Base-by-base conservation (phyloP, 805 yeast genomes). In the Lachancea kluyveri region DNA sequence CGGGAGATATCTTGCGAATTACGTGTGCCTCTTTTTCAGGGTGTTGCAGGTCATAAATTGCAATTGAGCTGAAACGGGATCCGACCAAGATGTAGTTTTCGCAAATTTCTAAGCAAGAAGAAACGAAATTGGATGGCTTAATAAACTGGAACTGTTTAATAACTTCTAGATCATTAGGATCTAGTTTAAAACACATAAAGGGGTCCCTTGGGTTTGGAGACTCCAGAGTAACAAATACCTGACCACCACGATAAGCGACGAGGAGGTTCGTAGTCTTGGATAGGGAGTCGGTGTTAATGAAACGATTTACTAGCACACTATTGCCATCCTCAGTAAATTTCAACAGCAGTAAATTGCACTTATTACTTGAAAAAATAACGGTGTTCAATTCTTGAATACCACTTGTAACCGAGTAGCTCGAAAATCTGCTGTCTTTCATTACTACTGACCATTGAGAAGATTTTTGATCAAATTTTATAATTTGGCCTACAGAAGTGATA, bases 1-100 rank as follows among this genome's bases (percentile, higher is more conserved):
- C 87, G 3, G 71, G 62, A 4, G 71, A 65, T 8, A 78, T 41
- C 43, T 72, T 77, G 45, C 67, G 72, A 20, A 63, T 49, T 14
- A 54, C 39, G 7, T 35, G 42, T 2, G 57, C 37, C 23, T 49
- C 45, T 1, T 29, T 30, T 8, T 46, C 43, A 4, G 38, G 35
- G 9, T 52, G 38, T 0, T 36, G 26, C 13, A 76, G 43, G 26
- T 69, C 63, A 43, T 72, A 82, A 1, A 78, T 51, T 2, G 78
- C 74, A 4, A 86, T 23, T 0, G 83, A 72, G 10, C 85, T 82
- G 46, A 70, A 74, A 40, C 95, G 62, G 3, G 92, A 81, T 0
- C 92, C 94, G 12, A 86, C 55, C 11, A 80, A 46, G 1, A 84
- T 46, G 54, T 64, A 60, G 12, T 57, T 41, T 2, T 50, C 37